Base-by-base conservation (phyloP, 805 yeast genomes). In the Hanseniaspora pseudoguilliermondii region DNA sequence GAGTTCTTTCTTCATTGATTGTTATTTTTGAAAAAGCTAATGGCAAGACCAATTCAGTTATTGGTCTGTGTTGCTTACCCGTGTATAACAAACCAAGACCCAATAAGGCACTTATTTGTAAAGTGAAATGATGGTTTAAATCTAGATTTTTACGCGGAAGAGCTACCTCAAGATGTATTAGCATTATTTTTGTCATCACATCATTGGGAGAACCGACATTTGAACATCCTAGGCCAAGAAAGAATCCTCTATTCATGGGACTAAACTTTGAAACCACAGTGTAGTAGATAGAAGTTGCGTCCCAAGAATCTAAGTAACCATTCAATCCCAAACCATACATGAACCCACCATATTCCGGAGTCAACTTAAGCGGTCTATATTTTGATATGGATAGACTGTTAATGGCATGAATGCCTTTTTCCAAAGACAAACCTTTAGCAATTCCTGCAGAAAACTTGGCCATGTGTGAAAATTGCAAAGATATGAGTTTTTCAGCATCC, bases 221-320 rank as follows among this genome's bases (percentile, higher is more conserved):
- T 68, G 96, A 86, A 0, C 96, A 96, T 20, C 96, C 81, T 87
- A 91, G 84, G 0, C 99, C 99, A 18, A 93, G 69, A 38, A 93
- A 71, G 47, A 93, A 72, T 0, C 97, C 97, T 38, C 89, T 82
- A 66, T 95, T 86, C 0, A 95, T 86, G 42, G 77, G 77, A 3
- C 84, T 79, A 63, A 86, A 88, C 60, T 93, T 90, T 0, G 96
- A 95, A 0, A 96, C 95, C 54, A 93, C 71, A 61, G 88, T 89
- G 64, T 91, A 90, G 66, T 88, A 93, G 34, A 41, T 41, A 1
- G 44, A 21, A 91, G 85, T 65, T 90, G 96, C 97, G 96, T 63
- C 91, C 97, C 27, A 93, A 70, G 43, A 76, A 75, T 78, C 81
- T 62, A 93, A 70, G 65, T 90, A 96, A 0, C 97, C 97, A 68